Base-by-base conservation (phyloP, 345 rosid species). In the Luvunga scandens region DNA sequence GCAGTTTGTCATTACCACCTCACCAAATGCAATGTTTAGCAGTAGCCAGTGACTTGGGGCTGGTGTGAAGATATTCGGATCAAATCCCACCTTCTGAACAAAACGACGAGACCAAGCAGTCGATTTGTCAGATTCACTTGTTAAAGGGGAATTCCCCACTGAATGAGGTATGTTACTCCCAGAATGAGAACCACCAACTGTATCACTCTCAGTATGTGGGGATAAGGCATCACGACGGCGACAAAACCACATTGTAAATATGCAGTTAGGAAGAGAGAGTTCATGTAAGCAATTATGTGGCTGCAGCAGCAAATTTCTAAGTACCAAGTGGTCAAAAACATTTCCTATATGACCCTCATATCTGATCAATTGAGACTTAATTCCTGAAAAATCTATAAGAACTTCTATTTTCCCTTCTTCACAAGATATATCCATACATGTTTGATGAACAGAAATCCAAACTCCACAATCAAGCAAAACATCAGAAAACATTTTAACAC, bases 221-320 rank as follows among this genome's bases (percentile, higher is more conserved):
- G 86, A 83, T 75, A 83, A 78, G 79, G 78, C 81, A 75, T 71
- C 63, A 70, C n/a, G 75, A 73, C 86, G 87, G 71, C 60, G 79
- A 84, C 84, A 85, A 79, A 88, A 81, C 78, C 82, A 84, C 53
- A 88, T 75, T 79, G 85, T 76, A 82, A 90, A 72, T 77, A 81
- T 64, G 81, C 85, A 89, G 75, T 83, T 86, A 71, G 99, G 87
- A 78, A 93, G 86, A 77, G 84, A 86, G 67, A 88, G 81, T 82
- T 90, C 96, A 82, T 85, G 85, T 75, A 90, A 84, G 84, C 88
- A 87, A 80, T 81, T 78, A 79, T 86, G 83, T 85, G 93, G 79
- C 71, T 79, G 82, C 60, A 84, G 80, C 80, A 81, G 71, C 69
- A 87, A 66, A 72, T 83, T 77, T 82, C 80, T 83, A 77, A 79